phyloP scores from a whole-genome alignment of 768 basidiomycete species.

The Kwoniella newhampshirensis region DNA sequence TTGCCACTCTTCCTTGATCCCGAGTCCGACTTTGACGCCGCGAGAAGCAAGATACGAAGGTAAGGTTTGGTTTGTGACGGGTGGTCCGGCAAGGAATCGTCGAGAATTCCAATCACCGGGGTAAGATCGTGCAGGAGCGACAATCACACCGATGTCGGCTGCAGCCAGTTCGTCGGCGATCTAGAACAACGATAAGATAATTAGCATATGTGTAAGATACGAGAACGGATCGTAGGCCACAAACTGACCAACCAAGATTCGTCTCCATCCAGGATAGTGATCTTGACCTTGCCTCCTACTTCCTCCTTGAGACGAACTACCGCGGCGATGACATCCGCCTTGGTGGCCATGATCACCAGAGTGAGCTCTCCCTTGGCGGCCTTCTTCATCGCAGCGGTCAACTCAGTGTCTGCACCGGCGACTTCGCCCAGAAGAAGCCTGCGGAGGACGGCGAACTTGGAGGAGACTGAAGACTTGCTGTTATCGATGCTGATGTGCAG shows the following conservation, averaged over 20 bases:
- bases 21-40: slow-evolving; percentile 62
- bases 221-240: too few relatives aligned
- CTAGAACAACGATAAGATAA: slow-evolving; percentile 55
- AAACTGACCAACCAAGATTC: slow-evolving; percentile 53
- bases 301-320: slow-evolving; percentile 67
- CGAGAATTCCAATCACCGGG: slow-evolving; percentile 69
- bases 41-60: slow-evolving; percentile 65
- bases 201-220: too few relatives aligned
- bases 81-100: slow-evolving; percentile 69
- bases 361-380: slow-evolving; percentile 62
- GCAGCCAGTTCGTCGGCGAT: slow-evolving; percentile 69
- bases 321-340: slow-evolving; percentile 69
- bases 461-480: slow-evolving; percentile 66
- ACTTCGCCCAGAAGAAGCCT: slow-evolving; percentile 59
- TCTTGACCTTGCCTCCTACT: slow-evolving; percentile 57
- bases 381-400: slow-evolving; percentile 59
- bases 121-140: slow-evolving; percentile 68
- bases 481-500: slow-evolving; percentile 69
- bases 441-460: slow-evolving; percentile 74
- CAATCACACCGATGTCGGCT: slow-evolving; percentile 69
- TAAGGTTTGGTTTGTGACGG: slow-evolving; percentile 64
- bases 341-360: slow-evolving; percentile 64
- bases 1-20: slow-evolving; percentile 64
- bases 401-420: slow-evolving; percentile 55
- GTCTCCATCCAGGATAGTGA: slow-evolving; percentile 52